Conservation (phyloP, 768 basidiomycete species). For the Phaeotremella fagi region DNA sequence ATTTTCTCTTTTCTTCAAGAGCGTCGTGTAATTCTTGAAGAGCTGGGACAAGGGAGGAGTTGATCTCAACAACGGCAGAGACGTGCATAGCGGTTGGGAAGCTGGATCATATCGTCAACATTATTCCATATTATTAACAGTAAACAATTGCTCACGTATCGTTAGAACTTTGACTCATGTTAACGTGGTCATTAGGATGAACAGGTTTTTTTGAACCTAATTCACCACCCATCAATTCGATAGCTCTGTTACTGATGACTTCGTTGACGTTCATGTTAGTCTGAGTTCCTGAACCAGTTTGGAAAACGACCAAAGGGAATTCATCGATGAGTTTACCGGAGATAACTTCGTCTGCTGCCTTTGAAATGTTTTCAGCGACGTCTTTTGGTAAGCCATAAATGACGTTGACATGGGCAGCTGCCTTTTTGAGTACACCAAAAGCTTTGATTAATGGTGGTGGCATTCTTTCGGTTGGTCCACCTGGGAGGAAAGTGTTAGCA, state of each 20-base stretch:
- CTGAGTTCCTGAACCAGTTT: slow-evolving; percentile 97
- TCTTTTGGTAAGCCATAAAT: slow-evolving; percentile 85
- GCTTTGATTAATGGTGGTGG: slow-evolving; percentile 96
- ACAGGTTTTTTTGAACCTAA: slow-evolving; percentile 95
- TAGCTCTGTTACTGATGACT: slow-evolving; percentile 97
- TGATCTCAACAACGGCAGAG: slow-evolving; percentile 85
- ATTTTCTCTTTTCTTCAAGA: slow-evolving; percentile 71
- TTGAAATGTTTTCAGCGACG: slow-evolving; percentile 78
- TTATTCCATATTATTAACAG: neutral
- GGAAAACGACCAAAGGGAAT: slow-evolving; percentile 98
- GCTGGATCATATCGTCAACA: slow-evolving; percentile 50
- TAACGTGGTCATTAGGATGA: slow-evolving; percentile 98
- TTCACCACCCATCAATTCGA: slow-evolving; percentile 90
- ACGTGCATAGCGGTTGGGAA: slow-evolving; percentile 99
- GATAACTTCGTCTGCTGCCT: slow-evolving; percentile 96
- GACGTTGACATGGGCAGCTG: slow-evolving; percentile 84
- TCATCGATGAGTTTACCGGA: slow-evolving; percentile 89
- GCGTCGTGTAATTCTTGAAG: slow-evolving; percentile 77
- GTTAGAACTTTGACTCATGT: slow-evolving; percentile 98
- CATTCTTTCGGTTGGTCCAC: slow-evolving; percentile 81
- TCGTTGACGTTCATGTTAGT: slow-evolving; percentile 99
- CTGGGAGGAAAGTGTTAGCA: slow-evolving; percentile 10
- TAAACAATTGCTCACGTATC: slow-evolving; percentile 68
- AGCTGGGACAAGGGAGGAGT: slow-evolving; percentile 73
- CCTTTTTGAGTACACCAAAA: slow-evolving; percentile 95